A percentile compares a stretch with the other conserved stretches of the same genome.
Conservation (phyloP, 208 protist species). For the Strigomonas culicis region DNA sequence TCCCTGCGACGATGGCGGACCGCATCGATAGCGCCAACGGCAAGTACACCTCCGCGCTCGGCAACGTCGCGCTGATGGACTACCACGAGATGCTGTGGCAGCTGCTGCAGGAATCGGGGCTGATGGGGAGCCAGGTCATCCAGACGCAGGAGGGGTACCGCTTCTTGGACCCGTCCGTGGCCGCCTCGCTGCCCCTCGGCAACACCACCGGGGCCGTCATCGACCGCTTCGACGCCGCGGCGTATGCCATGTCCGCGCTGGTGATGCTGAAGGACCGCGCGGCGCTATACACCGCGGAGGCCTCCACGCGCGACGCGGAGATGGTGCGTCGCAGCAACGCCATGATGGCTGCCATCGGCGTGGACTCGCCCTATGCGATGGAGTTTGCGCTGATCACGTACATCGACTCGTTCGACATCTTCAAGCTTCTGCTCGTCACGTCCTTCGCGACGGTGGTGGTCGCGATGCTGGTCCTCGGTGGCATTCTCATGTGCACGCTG, state of each 20-base stretch:
- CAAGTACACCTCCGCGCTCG: constrained; percentile 90
- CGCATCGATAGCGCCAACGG: constrained; percentile 52
- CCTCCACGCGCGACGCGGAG: constrained; percentile 17
- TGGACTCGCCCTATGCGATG: constrained; percentile 43
- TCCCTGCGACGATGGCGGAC: constrained; percentile 64
- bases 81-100: constrained; percentile 29
- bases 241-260: constrained; percentile 65
- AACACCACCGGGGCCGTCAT: constrained; percentile 3
- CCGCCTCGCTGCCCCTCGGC: not conserved
- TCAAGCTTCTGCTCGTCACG: constrained; percentile 80
- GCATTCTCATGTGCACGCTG: constrained; percentile 90
- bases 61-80: constrained; percentile 92
- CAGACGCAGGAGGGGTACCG: constrained; percentile 8
- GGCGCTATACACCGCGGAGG: constrained; percentile 65
- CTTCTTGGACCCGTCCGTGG: constrained; percentile 12
- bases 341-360: constrained; percentile 46
- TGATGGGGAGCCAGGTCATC: constrained; percentile 23
- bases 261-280: constrained; percentile 64
- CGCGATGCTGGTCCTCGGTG: constrained; percentile 82
- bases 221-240: constrained; percentile 31
- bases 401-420: constrained; percentile 61
- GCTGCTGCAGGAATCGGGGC: constrained; percentile 31
- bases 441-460: constrained; percentile 82
- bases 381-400: constrained; percentile 51
- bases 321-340: constrained; percentile 57